Conservation (phyloP, 2,329 filamentous ascomycete genomes). For the Cladosporium sp. region DNA sequence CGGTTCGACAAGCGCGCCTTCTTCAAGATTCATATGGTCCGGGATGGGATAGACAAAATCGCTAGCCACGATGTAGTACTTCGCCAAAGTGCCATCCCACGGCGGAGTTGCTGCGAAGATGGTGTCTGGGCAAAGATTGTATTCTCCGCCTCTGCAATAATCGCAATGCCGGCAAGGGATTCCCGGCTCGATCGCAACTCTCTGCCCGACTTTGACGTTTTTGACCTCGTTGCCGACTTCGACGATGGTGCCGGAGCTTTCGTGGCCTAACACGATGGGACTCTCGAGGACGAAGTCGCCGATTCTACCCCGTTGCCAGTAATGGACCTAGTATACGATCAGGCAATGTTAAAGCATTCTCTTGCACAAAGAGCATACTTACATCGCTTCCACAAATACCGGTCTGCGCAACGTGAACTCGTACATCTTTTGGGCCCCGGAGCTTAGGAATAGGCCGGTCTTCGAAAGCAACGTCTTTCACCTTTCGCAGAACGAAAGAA, state of each 20-base stretch:
- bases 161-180: conserved; percentile 21
- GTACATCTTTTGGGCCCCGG: conserved; percentile 8
- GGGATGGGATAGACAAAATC: conserved; percentile 48
- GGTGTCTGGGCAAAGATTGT: conserved; percentile 22
- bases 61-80: conserved; percentile 44
- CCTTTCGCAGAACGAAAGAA: conserved; percentile 10
- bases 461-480: conserved; percentile 12
- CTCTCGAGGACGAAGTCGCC: conserved; percentile 36
- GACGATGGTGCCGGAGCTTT: conserved; percentile 25
- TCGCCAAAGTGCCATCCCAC: conserved; percentile 41
- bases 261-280: conserved; percentile 29
- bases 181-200: conserved; percentile 29
- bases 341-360: no score
- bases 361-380: no score
- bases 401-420: conserved; percentile 13
- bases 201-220: conserved; percentile 24
- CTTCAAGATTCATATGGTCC: conserved; percentile 42
- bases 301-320: conserved; percentile 41
- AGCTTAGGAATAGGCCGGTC: conserved; percentile 10
- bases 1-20: conserved; percentile 51
- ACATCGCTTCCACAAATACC: conserved; percentile 24
- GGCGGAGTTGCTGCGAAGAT: conserved; percentile 20
- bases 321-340: conserved; percentile 38
- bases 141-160: conserved; percentile 18
- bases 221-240: conserved; percentile 24